Evolutionary conservation across 306 rosid genomes (phyloP), one percentile per base, ranked within the genome.

Genomic region (barrel medic (Medicago truncatula)): DNA sequence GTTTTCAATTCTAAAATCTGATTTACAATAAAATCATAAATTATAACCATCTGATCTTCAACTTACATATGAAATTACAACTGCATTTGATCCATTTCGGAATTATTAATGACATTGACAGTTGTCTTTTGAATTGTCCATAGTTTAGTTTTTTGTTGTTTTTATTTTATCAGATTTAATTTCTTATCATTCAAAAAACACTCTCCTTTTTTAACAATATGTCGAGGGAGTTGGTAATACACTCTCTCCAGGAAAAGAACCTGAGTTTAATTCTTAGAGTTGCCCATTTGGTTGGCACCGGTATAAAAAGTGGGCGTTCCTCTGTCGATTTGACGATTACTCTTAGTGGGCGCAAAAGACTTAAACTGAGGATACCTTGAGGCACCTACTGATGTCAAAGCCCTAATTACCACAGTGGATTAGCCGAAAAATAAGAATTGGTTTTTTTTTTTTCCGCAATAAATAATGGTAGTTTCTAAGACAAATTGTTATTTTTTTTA

Each of bases 381-480:
- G 54, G 0, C 9, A 2, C 18, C 54, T 49, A 49, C 16, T 7
- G 16, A 17, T 16, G 8, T 15, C 16, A 49, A 49, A 6, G 15
- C 56, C 8, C 56, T 49, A 49, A 49, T 49, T 49, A 41, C 31
- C 4, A 4, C 47, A 4, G 47, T 41, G 3, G 12, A 41, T 41
- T 10, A 9, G 4, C 0, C 10, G 4, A 9, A 43, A 4, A 43
- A 43, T 1, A 43, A 43, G 13, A 43, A 10, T n/a, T n/a, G n/a
- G n/a, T n/a, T 28, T 28, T 4, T 34, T 34, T 34, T 5, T 34
- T 4, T 34, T 4, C n/a, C n/a, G 7, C 38, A 34, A 34, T 34
- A 43, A 11, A 0, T 43, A 10, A 3, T 43, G 78, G 25, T 71
- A 14, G 10, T 75, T 63, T 83, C 62, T 52, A 49, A 76, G 63